Base-by-base conservation (phyloP, 768 basidiomycete genomes). In the Cystoderma amianthinum region DNA sequence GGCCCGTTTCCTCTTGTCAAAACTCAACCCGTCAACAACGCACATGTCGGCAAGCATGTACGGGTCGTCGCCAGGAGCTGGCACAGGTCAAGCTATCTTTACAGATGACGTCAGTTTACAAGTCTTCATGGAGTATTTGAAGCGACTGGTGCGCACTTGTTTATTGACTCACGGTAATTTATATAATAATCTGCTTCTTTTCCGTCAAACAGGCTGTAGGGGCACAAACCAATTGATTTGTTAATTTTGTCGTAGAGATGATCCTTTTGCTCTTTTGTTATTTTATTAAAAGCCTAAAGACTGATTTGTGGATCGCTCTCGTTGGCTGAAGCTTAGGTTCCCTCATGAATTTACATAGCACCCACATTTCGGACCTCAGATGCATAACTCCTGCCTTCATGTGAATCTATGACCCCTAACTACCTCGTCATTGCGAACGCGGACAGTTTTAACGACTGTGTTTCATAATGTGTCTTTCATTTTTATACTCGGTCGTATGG, bases 31-130 rank as follows among this genome's bases (percentile, higher is more conserved):
- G 2, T 95, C 91, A 43, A 98, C 95, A 44, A 98, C 95, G 30
- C 95, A 99, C 60, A 91, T 96, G 85, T 86, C 88, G 17, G 77
- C 78, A 47, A 79, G 79, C 44, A 90, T 94, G 80, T 94, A 94
- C 60, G 90, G 91, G n/a, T 74, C 80, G 3, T 71, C 76, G 6
- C 72, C 79, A 11, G 74, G 75, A 15, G 76, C 77, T 7, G 72
- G 72, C 6, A 66, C 76, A 2, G 94, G 94, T 3, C 87, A 92
- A 61, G 89, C 92, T 12, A 97, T 99, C 61, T 96, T 97, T 61
- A 99, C 96, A 42, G 96, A 98, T 58, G 95, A 99, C 61, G 95
- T 98, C 47, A 96, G 91, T 59, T 75, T 97, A 64, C 90, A 94
- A 61, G 87, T 94, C 42, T 95, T 96, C 71, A 94, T 93, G 93